Evolutionary conservation across 2,329 filamentous ascomycete species (phyloP).

Genomic region (Endocalyx cinctus): DNA sequence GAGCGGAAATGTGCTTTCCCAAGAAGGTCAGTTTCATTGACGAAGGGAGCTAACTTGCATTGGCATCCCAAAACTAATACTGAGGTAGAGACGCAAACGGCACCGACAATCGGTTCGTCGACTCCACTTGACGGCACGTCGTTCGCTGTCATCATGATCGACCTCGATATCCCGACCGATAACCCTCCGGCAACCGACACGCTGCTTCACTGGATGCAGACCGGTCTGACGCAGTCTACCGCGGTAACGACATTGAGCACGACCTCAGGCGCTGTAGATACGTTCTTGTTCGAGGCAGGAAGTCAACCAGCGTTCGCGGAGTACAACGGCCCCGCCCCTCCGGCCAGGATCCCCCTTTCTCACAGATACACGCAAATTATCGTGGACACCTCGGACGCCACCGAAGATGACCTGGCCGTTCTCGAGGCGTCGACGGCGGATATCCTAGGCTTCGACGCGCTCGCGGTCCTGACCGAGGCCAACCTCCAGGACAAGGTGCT

Average conservation of each 20-base stretch:
- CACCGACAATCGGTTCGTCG: constrained; percentile 32
- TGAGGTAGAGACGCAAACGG: constrained; percentile 28
- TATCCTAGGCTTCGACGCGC: constrained; percentile 21
- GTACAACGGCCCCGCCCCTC: constrained; percentile 24
- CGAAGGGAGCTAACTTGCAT: constrained; percentile 1
- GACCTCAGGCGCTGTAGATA: constrained; percentile 14
- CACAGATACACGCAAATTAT: constrained; percentile 27
- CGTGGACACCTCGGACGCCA: constrained; percentile 25
- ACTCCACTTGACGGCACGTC: constrained; percentile 34
- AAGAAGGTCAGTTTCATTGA: constrained; percentile 26
- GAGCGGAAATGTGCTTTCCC: constrained; percentile 33
- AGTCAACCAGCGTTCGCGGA: constrained; percentile 17
- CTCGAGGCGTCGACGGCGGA: constrained; percentile 21
- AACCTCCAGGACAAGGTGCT: constrained; percentile 26
- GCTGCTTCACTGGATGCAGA: constrained; percentile 41
- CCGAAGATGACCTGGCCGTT: constrained; percentile 14
- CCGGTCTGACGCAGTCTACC: constrained; percentile 26
- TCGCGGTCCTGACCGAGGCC: constrained; percentile 19
- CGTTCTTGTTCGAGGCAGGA: constrained; percentile 17
- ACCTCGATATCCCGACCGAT: constrained; percentile 43
- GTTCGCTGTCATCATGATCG: constrained; percentile 38
- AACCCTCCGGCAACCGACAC: constrained; percentile 31
- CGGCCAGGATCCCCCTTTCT: constrained; percentile 23
- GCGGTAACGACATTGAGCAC: constrained; percentile 16
- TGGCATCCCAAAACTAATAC: constrained; percentile 6